phyloP scores from a whole-genome alignment of 2,329 filamentous ascomycete genomes.

The Epichloe bromicola region DNA sequence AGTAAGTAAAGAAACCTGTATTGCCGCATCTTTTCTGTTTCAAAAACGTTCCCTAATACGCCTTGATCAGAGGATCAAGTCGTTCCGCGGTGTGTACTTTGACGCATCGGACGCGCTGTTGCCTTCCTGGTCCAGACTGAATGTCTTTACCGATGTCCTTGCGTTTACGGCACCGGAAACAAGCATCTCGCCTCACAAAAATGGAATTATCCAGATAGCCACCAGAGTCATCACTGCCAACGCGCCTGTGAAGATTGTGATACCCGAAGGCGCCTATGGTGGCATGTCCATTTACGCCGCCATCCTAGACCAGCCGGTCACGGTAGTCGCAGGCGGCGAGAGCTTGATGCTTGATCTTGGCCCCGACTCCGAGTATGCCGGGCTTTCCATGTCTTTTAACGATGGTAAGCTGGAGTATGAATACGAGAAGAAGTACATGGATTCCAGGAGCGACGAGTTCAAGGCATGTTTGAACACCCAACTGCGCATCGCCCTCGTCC shows the following conservation, averaged over 20 bases:
- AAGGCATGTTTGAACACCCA: neutral
- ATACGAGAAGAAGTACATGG: neutral
- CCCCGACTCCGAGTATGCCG: neutral
- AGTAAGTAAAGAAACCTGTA: neutral
- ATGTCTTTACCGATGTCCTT: neutral
- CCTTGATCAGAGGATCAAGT: neutral
- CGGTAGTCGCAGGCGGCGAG: neutral
- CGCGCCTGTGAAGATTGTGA: neutral
- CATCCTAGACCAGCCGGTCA: neutral
- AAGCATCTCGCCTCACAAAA: neutral
- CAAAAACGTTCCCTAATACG: too few species aligned
- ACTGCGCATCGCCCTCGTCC: neutral
- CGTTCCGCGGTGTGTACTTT: neutral
- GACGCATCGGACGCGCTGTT: neutral
- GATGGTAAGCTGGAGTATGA: neutral
- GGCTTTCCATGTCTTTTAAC: neutral
- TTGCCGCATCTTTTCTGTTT: too few species aligned
- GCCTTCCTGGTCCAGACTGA: neutral
- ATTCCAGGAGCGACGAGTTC: neutral
- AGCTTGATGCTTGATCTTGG: neutral
- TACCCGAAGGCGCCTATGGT: neutral
- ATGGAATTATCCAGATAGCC: neutral
- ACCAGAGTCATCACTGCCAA: neutral
- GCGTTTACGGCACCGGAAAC: neutral
- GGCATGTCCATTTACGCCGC: neutral